Base-by-base conservation (phyloP, 306 rosid genomes). In the Alnus rubra region DNA sequence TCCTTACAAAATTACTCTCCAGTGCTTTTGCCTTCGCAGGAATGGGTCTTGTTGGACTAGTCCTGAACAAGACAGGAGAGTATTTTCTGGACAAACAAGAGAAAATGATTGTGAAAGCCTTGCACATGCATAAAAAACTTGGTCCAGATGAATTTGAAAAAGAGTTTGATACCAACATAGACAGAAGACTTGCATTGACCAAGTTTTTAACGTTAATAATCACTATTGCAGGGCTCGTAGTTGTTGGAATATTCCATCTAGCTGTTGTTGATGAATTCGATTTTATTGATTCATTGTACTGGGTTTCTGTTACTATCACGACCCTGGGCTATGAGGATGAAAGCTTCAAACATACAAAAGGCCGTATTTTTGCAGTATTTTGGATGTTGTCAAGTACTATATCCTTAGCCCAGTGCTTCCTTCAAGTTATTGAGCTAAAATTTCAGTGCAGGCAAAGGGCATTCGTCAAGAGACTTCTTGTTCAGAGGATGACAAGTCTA, bases 381-480 rank as follows among this genome's bases (percentile, higher is more conserved):
- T 95, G 98, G 98, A 90, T 95, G 69, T 76, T 92, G 80, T 72
- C 87, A 15, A 86, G 98, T 75, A 88, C 97, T 71, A 69, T 91
- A 69, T 84, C 82, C 76, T 80, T 95, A 51, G 99, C 89, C 78
- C 99, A 92, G 89, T 45, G 90, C 65, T 90, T 95, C 82, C 93
- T 95, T 65, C 91, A 88, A 81, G 35, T 87, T 45, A 90, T 97
- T 59, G 98, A 92, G 86, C 84, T 91, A 19, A 84, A 82, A 74
- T 82, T 97, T 31, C 97, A 90, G 81, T 87, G 56, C 59, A 89
- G 89, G 82, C 98, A 78, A 80, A 89, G 83, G 81, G 83, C 75
- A 69, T 63, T 95, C 12, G 92, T 85, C 30, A 77, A 90, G 54
- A 86, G 87, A 90, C 91, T 91, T 83, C 98, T 95, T 74, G 84